Percentiles rank a stretch among this genome's conserved stretches.
These are phyloP conservation scores for Coprinopsis strossmayeri DNA, from an alignment of 768 basidiomycete species.

Conservation along the genomic window DNA sequence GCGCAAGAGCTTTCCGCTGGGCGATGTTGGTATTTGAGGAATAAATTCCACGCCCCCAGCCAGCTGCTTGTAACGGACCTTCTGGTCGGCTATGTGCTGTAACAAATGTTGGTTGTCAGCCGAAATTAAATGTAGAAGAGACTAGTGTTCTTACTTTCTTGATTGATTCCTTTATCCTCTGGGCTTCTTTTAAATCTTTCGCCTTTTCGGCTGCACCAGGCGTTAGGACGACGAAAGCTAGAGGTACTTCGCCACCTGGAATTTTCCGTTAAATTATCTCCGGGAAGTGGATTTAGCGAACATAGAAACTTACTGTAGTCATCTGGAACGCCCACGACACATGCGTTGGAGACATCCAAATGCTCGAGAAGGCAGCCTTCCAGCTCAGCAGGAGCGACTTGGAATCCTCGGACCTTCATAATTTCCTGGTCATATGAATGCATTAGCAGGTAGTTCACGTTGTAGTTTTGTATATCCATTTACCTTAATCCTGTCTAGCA, in stretches of 20 bases:
- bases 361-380: constrained; percentile 62
- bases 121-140: too few species aligned
- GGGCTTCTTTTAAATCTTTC: constrained; percentile 20
- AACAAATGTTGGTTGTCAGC: too few species aligned
- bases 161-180: constrained; percentile 36
- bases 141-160: too few species aligned
- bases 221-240: constrained; percentile 59
- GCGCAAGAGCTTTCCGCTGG: constrained; percentile 53
- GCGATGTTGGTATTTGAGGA: constrained; percentile 51
- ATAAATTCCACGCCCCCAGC: constrained; percentile 54
- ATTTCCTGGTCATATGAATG: constrained; percentile 27
- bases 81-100: constrained; percentile 53
- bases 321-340: constrained; percentile 61
- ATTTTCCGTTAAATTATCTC: not conserved
- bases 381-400: constrained; percentile 70
- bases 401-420: constrained; percentile 59
- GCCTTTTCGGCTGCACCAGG: constrained; percentile 29
- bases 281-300: constrained; percentile 5
- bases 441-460: not conserved
- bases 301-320: constrained; percentile 46
- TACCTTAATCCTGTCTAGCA: constrained; percentile 62
- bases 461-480: not conserved
- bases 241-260: constrained; percentile 56
- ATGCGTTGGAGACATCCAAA: constrained; percentile 51
- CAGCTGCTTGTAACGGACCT: constrained; percentile 52